These are phyloP conservation scores for Cytospora mali DNA, from an alignment of 2,329 filamentous ascomycete species.

Conservation along the genomic window DNA sequence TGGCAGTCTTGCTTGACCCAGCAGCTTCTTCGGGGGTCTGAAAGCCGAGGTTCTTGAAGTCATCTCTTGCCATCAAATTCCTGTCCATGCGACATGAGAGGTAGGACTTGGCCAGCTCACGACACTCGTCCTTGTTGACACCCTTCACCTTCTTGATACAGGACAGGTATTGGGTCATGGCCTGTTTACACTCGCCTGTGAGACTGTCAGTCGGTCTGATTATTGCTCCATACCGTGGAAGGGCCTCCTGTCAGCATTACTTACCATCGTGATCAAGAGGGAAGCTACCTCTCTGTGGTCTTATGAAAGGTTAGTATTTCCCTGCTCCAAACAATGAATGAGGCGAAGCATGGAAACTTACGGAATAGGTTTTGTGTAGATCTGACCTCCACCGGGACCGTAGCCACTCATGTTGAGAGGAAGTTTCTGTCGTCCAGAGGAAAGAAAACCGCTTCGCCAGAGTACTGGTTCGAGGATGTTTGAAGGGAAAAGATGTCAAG, in stretches of 20 bases:
- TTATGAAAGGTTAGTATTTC: slow-evolving; percentile 39
- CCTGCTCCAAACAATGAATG: background rate
- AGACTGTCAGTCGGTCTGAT: background rate
- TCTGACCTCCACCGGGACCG: slow-evolving; percentile 36
- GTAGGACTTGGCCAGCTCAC: slow-evolving; percentile 84
- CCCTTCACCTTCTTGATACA: slow-evolving; percentile 86
- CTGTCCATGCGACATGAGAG: slow-evolving; percentile 93
- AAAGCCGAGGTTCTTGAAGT: slow-evolving; percentile 93
- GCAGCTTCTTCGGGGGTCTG: slow-evolving; percentile 43
- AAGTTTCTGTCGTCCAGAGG: slow-evolving; percentile 5
- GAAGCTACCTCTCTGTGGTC: slow-evolving; percentile 90
- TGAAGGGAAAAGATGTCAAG: background rate
- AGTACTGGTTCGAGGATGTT: background rate
- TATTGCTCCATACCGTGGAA: slow-evolving; percentile 12
- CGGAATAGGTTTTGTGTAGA: slow-evolving; percentile 39
- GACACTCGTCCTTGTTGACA: slow-evolving; percentile 83
- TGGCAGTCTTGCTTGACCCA: slow-evolving; percentile 34
- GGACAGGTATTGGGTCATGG: slow-evolving; percentile 82
- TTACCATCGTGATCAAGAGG: slow-evolving; percentile 88
- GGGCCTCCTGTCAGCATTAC: slow-evolving; percentile 24
- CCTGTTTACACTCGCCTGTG: slow-evolving; percentile 85
- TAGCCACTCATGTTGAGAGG: slow-evolving; percentile 37
- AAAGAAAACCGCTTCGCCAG: background rate
- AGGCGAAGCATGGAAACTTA: slow-evolving; percentile 30
- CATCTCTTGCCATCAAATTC: slow-evolving; percentile 94